These are phyloP conservation scores for Excoecaria agallocha DNA, from an alignment of 345 rosid genomes.

Conservation along the genomic window DNA sequence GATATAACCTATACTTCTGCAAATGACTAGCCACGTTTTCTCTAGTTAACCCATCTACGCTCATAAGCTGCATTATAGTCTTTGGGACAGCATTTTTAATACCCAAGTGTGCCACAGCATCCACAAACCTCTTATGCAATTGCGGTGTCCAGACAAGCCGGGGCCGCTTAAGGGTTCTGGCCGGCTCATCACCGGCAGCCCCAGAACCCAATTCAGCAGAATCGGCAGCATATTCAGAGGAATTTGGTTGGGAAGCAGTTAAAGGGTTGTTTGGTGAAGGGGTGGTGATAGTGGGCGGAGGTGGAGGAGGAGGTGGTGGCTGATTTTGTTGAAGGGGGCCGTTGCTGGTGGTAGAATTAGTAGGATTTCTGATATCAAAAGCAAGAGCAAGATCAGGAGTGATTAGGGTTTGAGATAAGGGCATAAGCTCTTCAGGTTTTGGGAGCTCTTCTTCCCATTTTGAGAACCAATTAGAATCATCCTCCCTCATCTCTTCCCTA, in stretches of 20 bases:
- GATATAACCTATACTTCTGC: conserved; percentile 29
- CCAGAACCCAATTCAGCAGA: conserved; percentile 29
- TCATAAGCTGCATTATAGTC: conserved; percentile 40
- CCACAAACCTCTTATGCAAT: conserved; percentile 38
- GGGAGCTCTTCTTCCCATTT: conserved; percentile 94
- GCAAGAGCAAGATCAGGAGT: conserved; percentile 93
- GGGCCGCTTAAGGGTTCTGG: conserved; percentile 31
- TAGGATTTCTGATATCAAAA: conserved; percentile 64
- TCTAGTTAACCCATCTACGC: conserved; percentile 33
- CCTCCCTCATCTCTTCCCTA: conserved; percentile 58
- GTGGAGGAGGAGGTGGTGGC: conserved; percentile 39
- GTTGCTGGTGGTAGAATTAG: neutral
- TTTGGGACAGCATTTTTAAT: conserved; percentile 36
- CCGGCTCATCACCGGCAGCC: conserved; percentile 30
- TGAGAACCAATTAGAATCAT: conserved; percentile 73
- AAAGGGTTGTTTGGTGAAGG: conserved; percentile 15
- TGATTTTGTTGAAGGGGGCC: conserved; percentile 29
- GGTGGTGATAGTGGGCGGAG: conserved; percentile 36
- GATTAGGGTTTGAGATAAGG: conserved; percentile 84
- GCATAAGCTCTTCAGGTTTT: conserved; percentile 81
- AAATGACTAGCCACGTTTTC: conserved; percentile 35
- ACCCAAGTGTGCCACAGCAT: conserved; percentile 33
- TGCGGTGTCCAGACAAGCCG: conserved; percentile 37
- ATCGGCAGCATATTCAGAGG: conserved; percentile 25
- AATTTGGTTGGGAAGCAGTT: conserved; percentile 42